Conservation (phyloP, 352 stramenopile species). For the Achlya hypogyna region DNA sequence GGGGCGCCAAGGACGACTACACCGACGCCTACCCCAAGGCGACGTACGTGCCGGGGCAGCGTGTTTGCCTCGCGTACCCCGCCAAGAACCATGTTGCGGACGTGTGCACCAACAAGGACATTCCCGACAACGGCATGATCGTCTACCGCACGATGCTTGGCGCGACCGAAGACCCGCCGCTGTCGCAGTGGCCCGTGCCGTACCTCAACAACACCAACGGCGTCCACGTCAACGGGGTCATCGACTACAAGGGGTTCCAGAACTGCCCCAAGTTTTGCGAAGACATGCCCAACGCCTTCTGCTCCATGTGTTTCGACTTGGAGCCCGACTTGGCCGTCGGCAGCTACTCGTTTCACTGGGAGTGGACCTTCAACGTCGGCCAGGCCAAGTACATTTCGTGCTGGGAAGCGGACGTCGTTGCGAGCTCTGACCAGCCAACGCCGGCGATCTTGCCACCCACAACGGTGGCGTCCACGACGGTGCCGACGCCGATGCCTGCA, state of each 20-base stretch:
- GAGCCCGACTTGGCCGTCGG: constrained; percentile 28
- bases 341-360: constrained; percentile 32
- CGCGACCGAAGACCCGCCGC: constrained; percentile 18
- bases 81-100: constrained; percentile 34
- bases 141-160: constrained; percentile 24
- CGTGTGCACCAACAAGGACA: constrained; percentile 26
- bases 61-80: constrained; percentile 33
- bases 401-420: constrained; percentile 25
- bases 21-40: constrained; percentile 18
- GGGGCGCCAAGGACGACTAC: constrained; percentile 14
- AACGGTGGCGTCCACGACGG: neutral
- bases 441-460: neutral
- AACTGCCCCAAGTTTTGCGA: constrained; percentile 34
- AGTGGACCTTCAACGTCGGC: constrained; percentile 28
- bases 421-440: neutral
- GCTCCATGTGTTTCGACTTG: constrained; percentile 38
- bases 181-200: constrained; percentile 1
- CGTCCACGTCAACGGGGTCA: constrained; percentile 21
- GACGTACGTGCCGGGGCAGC: constrained; percentile 29
- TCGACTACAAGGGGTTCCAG: constrained; percentile 38
- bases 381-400: constrained; percentile 28
- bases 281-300: constrained; percentile 25
- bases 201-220: constrained; percentile 25
- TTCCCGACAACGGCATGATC: constrained; percentile 25
- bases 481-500: neutral